Evolutionary conservation across 192 early-diverging fungal genomes (phyloP).

Genomic region (Entomortierella lignicola): DNA sequence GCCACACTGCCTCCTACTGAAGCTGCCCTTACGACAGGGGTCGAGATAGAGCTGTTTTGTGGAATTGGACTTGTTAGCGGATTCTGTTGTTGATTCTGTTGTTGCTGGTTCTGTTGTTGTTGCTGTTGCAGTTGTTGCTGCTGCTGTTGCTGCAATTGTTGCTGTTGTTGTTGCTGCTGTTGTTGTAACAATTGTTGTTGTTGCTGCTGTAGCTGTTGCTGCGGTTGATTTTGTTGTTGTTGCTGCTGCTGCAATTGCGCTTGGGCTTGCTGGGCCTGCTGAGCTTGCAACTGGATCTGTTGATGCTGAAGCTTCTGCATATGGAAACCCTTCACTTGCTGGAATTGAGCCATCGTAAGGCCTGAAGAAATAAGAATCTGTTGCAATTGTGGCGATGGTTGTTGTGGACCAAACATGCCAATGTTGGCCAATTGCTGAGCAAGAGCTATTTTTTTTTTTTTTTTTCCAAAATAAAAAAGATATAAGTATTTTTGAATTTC

Average conservation of each 20-base stretch:
- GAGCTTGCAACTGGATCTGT: constrained; percentile 17
- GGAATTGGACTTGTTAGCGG: constrained; percentile 34
- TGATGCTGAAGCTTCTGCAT: constrained; percentile 14
- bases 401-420: too few relatives aligned
- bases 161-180: constrained; percentile 15
- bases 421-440: too few relatives aligned
- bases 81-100: constrained; percentile 29
- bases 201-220: constrained; percentile 17
- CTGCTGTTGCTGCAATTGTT: neutral
- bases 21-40: constrained; percentile 37
- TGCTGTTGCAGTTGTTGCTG: constrained; percentile 21
- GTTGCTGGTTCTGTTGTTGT: constrained; percentile 1
- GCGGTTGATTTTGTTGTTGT: constrained; percentile 11
- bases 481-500: neutral
- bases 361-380: too few relatives aligned
- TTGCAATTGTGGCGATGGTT: too few relatives aligned
- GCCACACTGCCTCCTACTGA: constrained; percentile 12
- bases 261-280: constrained; percentile 20
- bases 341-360: too few relatives aligned
- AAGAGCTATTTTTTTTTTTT: neutral
- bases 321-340: too few relatives aligned
- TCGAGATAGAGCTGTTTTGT: constrained; percentile 25
- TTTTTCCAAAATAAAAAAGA: neutral
- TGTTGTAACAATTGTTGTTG: constrained; percentile 2
- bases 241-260: constrained; percentile 4